phyloP scores from a whole-genome alignment of 2,329 filamentous ascomycete species.

The Venturia aucupariae region DNA sequence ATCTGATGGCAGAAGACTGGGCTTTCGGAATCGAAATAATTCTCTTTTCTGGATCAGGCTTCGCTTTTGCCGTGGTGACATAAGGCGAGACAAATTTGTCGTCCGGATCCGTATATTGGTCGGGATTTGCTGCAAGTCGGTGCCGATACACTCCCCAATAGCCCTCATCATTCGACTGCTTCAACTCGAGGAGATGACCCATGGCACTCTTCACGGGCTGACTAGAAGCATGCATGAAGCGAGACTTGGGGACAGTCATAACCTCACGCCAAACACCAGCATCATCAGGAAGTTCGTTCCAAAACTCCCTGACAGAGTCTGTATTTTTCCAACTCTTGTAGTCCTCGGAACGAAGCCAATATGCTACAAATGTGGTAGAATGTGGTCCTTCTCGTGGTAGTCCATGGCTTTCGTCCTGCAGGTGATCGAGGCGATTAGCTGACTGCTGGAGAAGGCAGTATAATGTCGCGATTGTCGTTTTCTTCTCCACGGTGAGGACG shows the following conservation, averaged over 20 bases:
- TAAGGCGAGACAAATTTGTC: conserved; percentile 1
- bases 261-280: conserved; percentile 5
- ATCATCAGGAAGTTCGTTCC: not conserved
- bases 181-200: not conserved
- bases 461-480: not conserved
- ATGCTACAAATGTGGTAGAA: not conserved
- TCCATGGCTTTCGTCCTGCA: not conserved
- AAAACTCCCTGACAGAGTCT: not conserved
- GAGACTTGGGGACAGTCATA: not conserved
- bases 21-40: not conserved
- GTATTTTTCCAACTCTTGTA: not conserved
- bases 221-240: conserved; percentile 7
- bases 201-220: not conserved
- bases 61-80: not conserved
- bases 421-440: not conserved
- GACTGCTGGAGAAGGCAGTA: not conserved
- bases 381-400: not conserved
- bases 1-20: not conserved
- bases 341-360: not conserved
- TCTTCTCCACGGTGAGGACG: not conserved
- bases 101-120: not conserved
- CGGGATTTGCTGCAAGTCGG: not conserved
- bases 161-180: not conserved
- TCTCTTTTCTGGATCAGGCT: conserved; percentile 1
- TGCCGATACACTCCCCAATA: conserved; percentile 2